These are phyloP conservation scores for Escallonia herrerae DNA, from an alignment of 129 eudicot genomes.

Conservation along the genomic window DNA sequence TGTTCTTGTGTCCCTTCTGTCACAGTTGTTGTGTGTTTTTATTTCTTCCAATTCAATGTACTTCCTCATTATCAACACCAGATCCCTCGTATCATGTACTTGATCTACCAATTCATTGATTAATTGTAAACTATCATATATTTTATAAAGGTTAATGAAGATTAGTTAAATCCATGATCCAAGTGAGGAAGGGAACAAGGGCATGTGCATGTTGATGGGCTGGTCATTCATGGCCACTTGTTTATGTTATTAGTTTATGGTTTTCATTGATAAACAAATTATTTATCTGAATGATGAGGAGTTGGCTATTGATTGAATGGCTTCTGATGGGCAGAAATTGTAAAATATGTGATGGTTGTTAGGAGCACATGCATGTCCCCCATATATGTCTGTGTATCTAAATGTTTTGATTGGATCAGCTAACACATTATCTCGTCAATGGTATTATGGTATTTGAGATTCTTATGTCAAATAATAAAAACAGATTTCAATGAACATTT, in stretches of 20 bases:
- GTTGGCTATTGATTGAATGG: slow-evolving; percentile 3
- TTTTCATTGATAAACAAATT: background rate
- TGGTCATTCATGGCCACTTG: slow-evolving; percentile 8
- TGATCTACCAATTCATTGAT: slow-evolving; percentile 7
- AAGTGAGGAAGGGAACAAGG: slow-evolving; percentile 47
- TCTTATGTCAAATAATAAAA: too few species aligned
- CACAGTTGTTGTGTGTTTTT: slow-evolving; percentile 29
- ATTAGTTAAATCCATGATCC: slow-evolving; percentile 25
- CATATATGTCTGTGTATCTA: background rate
- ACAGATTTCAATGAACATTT: too few species aligned
- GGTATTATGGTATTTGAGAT: too few species aligned
- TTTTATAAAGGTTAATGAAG: slow-evolving; percentile 15
- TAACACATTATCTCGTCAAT: too few species aligned
- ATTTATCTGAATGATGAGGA: background rate
- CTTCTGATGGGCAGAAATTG: slow-evolving; percentile 20
- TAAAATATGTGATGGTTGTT: slow-evolving; percentile 17
- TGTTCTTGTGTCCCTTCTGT: slow-evolving; percentile 34
- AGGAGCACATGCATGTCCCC: slow-evolving; percentile 35
- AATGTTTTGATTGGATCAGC: too few species aligned
- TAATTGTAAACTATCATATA: slow-evolving; percentile 11
- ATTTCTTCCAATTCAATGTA: slow-evolving; percentile 21
- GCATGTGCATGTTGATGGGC: slow-evolving; percentile 54
- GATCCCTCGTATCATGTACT: slow-evolving; percentile 27
- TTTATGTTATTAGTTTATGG: slow-evolving; percentile 7
- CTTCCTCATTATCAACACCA: slow-evolving; percentile 3